Evolutionary conservation across 441 rosid genomes (phyloP).

Genomic region (Erodium trifolium): DNA sequence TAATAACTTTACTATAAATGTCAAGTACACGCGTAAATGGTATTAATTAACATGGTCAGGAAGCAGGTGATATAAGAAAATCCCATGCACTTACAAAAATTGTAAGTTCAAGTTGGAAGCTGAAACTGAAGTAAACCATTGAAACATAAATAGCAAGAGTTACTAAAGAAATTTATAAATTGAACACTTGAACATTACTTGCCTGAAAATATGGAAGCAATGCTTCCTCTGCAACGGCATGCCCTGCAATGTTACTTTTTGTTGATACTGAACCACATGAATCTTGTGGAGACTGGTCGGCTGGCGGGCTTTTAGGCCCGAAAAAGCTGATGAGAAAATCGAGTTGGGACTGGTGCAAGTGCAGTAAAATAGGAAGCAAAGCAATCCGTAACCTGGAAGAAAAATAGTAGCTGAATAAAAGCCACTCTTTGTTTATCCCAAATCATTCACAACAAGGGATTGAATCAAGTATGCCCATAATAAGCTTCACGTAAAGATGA

Average conservation of each 20-base stretch:
- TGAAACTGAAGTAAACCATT: slow-evolving; percentile 11
- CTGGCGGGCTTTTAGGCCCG: slow-evolving; percentile 40
- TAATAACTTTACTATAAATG: too few species aligned
- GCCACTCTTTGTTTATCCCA: too few species aligned
- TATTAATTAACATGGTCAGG: background rate
- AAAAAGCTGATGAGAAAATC: slow-evolving; percentile 84
- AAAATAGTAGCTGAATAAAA: too few species aligned
- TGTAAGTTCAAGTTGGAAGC: background rate
- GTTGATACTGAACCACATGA: slow-evolving; percentile 28
- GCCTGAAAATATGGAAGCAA: slow-evolving; percentile 99
- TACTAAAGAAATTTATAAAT: slow-evolving; percentile 12
- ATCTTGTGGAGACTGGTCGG: slow-evolving; percentile 40
- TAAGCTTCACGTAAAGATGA: slow-evolving; percentile 1
- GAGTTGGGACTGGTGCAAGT: slow-evolving; percentile 93
- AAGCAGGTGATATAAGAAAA: background rate
- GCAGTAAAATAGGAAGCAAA: slow-evolving; percentile 76
- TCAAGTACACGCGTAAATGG: background rate
- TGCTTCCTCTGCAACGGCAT: slow-evolving; percentile 64
- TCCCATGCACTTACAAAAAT: background rate
- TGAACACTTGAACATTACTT: slow-evolving; percentile 18
- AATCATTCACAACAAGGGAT: too few species aligned
- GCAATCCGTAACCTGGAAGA: slow-evolving; percentile 68
- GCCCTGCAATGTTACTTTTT: slow-evolving; percentile 31
- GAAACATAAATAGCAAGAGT: slow-evolving; percentile 1
- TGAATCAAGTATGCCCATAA: background rate